These are phyloP conservation scores for Fusarium buxicola DNA, from an alignment of 2,329 filamentous ascomycete genomes.

Conservation along the genomic window DNA sequence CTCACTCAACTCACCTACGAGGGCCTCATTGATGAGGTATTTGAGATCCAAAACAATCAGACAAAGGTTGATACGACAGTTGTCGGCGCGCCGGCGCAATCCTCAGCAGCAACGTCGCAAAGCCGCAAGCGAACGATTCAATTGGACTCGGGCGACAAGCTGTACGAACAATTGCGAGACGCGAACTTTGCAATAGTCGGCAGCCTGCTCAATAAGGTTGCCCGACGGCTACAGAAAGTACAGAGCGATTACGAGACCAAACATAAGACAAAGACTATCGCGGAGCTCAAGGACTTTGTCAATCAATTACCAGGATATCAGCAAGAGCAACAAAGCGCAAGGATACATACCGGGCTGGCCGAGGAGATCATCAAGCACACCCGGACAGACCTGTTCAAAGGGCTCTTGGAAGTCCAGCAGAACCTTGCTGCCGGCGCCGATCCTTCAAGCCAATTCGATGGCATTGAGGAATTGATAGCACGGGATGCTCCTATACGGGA, in stretches of 20 bases:
- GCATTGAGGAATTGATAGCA: slow-evolving; percentile 94
- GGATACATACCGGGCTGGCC: slow-evolving; percentile 89
- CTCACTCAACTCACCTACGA: slow-evolving; percentile 98
- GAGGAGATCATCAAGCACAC: slow-evolving; percentile 97
- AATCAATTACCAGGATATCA: slow-evolving; percentile 91
- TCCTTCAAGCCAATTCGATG: slow-evolving; percentile 87
- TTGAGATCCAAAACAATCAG: slow-evolving; percentile 91
- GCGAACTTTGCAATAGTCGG: slow-evolving; percentile 97
- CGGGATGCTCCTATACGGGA: slow-evolving; percentile 84
- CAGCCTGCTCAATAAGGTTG: slow-evolving; percentile 87
- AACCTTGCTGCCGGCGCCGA: slow-evolving; percentile 93
- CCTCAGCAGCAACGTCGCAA: slow-evolving; percentile 66
- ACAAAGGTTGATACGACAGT: slow-evolving; percentile 92
- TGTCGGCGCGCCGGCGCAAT: slow-evolving; percentile 78
- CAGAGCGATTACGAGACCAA: slow-evolving; percentile 91
- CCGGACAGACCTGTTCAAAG: slow-evolving; percentile 87
- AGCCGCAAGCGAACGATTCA: slow-evolving; percentile 86
- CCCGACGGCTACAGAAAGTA: slow-evolving; percentile 83
- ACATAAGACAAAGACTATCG: slow-evolving; percentile 86
- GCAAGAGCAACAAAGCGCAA: slow-evolving; percentile 91
- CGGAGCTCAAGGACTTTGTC: slow-evolving; percentile 95
- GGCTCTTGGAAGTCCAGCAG: slow-evolving; percentile 92
- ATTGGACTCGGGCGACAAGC: slow-evolving; percentile 87
- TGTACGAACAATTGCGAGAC: slow-evolving; percentile 89
- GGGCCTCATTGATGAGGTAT: slow-evolving; percentile 92